A percentile compares a stretch with the other conserved stretches of the same genome.
Conservation (phyloP, 1,284 basidiomycete species). For the Hemileccinum hortonii region DNA sequence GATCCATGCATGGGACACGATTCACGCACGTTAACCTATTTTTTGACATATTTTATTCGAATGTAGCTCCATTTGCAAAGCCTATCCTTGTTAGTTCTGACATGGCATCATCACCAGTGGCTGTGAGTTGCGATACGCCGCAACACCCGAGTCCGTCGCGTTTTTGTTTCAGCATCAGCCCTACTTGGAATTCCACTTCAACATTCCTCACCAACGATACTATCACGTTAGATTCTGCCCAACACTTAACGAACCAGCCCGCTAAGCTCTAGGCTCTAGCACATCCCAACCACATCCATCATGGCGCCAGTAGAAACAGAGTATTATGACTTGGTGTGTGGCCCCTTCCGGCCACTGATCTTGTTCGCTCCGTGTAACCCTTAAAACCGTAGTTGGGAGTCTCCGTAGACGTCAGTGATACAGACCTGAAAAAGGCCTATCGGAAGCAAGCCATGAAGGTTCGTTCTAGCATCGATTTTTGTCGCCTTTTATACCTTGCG, state of each 20-base stretch:
- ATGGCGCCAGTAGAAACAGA: constrained; percentile 67
- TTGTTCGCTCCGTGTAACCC: background rate
- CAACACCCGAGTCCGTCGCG: background rate
- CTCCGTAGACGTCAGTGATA: constrained; percentile 56
- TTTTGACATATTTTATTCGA: constrained; percentile 25
- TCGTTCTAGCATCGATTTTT: constrained; percentile 19
- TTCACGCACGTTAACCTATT: constrained; percentile 24
- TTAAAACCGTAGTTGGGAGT: constrained; percentile 44
- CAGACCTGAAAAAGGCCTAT: constrained; percentile 92
- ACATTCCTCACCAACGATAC: constrained; percentile 1
- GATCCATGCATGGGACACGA: constrained; percentile 20
- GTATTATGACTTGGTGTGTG: constrained; percentile 63
- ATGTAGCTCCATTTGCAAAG: constrained; percentile 26
- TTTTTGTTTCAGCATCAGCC: constrained; percentile 8
- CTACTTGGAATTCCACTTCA: background rate
- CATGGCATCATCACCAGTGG: constrained; percentile 25
- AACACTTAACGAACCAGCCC: constrained; percentile 1
- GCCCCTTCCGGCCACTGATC: constrained; percentile 4
- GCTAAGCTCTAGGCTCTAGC: background rate
- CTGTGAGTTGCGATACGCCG: constrained; percentile 19
- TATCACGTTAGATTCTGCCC: constrained; percentile 8
- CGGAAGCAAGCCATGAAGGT: constrained; percentile 94
- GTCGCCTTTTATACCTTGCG: background rate
- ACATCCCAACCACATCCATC: background rate
- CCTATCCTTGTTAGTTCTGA: background rate